phyloP scores from a whole-genome alignment of 148 eudicot genomes.

The Vaccinium macrocarpon region DNA sequence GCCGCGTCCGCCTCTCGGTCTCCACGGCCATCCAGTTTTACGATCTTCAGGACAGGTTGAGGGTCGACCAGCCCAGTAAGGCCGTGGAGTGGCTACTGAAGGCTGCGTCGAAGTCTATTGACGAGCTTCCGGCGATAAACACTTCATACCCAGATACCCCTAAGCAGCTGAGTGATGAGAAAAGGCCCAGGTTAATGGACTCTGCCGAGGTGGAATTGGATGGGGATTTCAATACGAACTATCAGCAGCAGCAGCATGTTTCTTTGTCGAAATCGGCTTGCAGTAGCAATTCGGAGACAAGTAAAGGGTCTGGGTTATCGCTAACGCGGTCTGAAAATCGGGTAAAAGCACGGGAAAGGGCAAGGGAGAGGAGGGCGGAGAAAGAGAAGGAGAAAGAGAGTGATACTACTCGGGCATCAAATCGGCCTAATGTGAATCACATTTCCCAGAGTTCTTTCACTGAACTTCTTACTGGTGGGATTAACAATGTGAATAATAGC shows the following conservation, averaged over 20 bases:
- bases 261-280: constrained; percentile 50
- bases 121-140: constrained; percentile 67
- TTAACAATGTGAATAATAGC: constrained; percentile 27
- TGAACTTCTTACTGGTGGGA: constrained; percentile 64
- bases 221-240: constrained; percentile 15
- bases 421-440: constrained; percentile 25
- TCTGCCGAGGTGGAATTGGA: constrained; percentile 36
- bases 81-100: constrained; percentile 95
- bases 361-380: constrained; percentile 61
- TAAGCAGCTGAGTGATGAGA: constrained; percentile 42
- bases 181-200: constrained; percentile 25
- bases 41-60: constrained; percentile 80
- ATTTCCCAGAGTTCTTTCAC: constrained; percentile 71
- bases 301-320: constrained; percentile 76
- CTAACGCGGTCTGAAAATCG: constrained; percentile 64
- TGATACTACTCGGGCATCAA: constrained; percentile 15
- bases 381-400: constrained; percentile 61
- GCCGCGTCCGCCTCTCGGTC: constrained; percentile 79
- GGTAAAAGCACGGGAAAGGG: constrained; percentile 72
- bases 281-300: constrained; percentile 79
- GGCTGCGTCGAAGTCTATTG: constrained; percentile 63
- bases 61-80: constrained; percentile 88
- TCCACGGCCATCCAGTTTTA: constrained; percentile 84
- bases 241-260: constrained; percentile 27
- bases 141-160: constrained; percentile 54